phyloP scores from a whole-genome alignment of 2,329 filamentous ascomycete genomes.

The Diaporthe longicolla region DNA sequence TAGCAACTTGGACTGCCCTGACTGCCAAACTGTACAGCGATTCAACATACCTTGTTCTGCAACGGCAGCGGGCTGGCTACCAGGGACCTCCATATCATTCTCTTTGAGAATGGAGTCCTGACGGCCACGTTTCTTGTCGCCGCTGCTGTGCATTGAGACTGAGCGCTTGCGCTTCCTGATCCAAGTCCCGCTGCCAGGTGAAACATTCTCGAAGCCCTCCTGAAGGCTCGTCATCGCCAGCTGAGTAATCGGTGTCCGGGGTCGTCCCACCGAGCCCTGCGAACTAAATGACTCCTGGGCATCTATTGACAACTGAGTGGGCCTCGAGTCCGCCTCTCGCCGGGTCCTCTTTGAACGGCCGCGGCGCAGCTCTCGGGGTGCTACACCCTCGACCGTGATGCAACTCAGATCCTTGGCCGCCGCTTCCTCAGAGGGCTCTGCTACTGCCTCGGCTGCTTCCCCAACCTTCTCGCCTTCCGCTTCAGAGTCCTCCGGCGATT shows the following conservation, averaged over 20 bases:
- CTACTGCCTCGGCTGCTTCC: not conserved
- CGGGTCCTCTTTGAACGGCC: conserved; percentile 32
- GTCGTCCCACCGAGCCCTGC: conserved; percentile 43
- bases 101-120: conserved; percentile 37
- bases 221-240: conserved; percentile 43
- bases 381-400: conserved; percentile 36
- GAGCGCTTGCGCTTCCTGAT: conserved; percentile 51
- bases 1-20: not conserved
- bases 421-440: not conserved
- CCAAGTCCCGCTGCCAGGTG: conserved; percentile 38
- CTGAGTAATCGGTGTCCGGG: conserved; percentile 41
- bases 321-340: conserved; percentile 8
- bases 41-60: conserved; percentile 17
- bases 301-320: conserved; percentile 7
- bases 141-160: conserved; percentile 45
- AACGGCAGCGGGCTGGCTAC: conserved; percentile 44
- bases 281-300: conserved; percentile 3
- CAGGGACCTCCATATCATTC: conserved; percentile 42
- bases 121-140: conserved; percentile 48
- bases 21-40: not conserved
- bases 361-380: conserved; percentile 19
- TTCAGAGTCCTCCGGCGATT: conserved; percentile 30
- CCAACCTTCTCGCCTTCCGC: not conserved
- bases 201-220: conserved; percentile 40
- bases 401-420: not conserved